Evolutionary conservation across 768 basidiomycete genomes (phyloP), one percentile per base, ranked within the genome.

Genomic region (Leccinum aurantiacum): DNA sequence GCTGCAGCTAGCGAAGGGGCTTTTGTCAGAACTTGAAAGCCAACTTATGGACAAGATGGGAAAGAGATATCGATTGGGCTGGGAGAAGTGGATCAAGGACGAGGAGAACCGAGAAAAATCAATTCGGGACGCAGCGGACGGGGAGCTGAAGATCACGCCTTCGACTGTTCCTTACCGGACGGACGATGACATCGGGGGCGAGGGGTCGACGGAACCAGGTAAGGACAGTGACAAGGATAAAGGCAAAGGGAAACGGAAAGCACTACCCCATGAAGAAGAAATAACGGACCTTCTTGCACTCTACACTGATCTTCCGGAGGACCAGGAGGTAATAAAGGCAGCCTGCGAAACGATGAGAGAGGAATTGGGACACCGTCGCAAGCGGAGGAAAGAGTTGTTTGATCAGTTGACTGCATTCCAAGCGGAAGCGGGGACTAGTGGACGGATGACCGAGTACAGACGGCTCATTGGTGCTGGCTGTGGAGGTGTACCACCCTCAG

Each of bases 41-140:
- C 86, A 86, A 61, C 75, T 98, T 31, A 75, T 81, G 27, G 77
- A 76, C 7, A 93, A 90, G 75, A 92, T 97, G 86, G 90, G 88
- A 19, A 82, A 82, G 66, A 80, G 90, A 63, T 93, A 93, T 76
- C 82, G 91, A 53, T 69, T 89, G 25, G 96, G 95, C 3, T 98
- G 90, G 88, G 93, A 96, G 71, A 91, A 90, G 66, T 98, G 96
- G 95, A 76, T 91, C 22, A 87, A 87, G 64, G 89, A 90, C 58
- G 92, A 98, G 76, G 89, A 92, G 69, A 77, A 77, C 35, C 82
- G 95, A 27, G 93, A 96, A 75, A 83, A 79, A 61, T 72, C 74
- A 2, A 85, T 92, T 63, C 82, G 88, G 52, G 84, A 84, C 44
- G 84, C 79, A 2, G 82, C 84, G 1, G 81, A 81, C 54, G 90